Percentiles rank a stretch among this genome's conserved stretches.
phyloP scores from a whole-genome alignment of 2,329 filamentous ascomycete genomes.

The Beauveria sp. region DNA sequence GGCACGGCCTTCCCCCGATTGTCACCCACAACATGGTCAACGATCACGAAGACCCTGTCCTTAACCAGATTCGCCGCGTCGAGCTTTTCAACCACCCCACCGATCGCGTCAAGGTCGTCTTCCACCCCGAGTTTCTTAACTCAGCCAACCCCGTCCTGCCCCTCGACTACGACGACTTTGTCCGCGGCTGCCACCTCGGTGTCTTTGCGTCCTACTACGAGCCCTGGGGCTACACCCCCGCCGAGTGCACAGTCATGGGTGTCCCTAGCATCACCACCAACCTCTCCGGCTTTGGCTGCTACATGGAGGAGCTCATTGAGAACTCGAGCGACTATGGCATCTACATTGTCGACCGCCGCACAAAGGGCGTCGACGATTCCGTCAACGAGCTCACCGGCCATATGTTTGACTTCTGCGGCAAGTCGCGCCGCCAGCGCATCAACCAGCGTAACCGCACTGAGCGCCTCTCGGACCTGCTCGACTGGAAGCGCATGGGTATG shows the following conservation, averaged over 20 bases:
- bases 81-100: slow-evolving; percentile 94
- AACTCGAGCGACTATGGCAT: slow-evolving; percentile 98
- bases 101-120: slow-evolving; percentile 94
- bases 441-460: slow-evolving; percentile 98
- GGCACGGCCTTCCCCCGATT: slow-evolving; percentile 81
- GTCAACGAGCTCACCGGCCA: slow-evolving; percentile 82
- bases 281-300: slow-evolving; percentile 94
- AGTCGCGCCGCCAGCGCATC: slow-evolving; percentile 93
- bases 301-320: slow-evolving; percentile 99
- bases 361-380: slow-evolving; percentile 93
- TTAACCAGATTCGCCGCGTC: slow-evolving; percentile 92
- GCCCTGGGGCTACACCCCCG: slow-evolving; percentile 97
- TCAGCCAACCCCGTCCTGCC: slow-evolving; percentile 91
- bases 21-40: slow-evolving; percentile 99
- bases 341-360: slow-evolving; percentile 93
- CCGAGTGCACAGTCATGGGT: slow-evolving; percentile 98
- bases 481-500: slow-evolving; percentile 99
- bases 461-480: slow-evolving; percentile 84
- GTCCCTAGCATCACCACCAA: slow-evolving; percentile 98
- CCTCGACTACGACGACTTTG: slow-evolving; percentile 97
- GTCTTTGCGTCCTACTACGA: slow-evolving; percentile 98
- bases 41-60: slow-evolving; percentile 82
- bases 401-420: slow-evolving; percentile 90
- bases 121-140: slow-evolving; percentile 97
- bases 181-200: slow-evolving; percentile 90